Percentiles rank a stretch among this genome's conserved stretches.
These are phyloP conservation scores for Galerina sulciceps DNA, from an alignment of 768 basidiomycete species.

Conservation along the genomic window DNA sequence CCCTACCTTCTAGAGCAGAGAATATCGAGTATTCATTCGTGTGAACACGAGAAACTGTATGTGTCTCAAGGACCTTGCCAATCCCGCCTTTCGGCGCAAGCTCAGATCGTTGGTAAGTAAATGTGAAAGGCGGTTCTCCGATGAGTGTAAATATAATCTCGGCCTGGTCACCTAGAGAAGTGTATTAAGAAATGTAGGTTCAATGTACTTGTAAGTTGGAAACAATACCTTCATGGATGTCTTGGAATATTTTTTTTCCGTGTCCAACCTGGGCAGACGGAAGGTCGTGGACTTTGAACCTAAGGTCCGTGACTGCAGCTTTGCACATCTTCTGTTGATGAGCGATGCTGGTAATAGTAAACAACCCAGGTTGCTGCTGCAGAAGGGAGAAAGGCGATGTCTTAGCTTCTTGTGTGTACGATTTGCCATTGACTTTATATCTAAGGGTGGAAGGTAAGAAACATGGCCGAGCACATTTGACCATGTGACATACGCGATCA, in stretches of 20 bases:
- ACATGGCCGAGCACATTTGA: neutral
- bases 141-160: constrained; percentile 90
- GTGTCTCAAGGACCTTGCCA: constrained; percentile 86
- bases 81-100: constrained; percentile 68
- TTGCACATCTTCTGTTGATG: constrained; percentile 94
- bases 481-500: constrained; percentile 62
- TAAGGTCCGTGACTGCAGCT: constrained; percentile 75
- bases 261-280: constrained; percentile 90
- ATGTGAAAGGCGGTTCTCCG: constrained; percentile 95
- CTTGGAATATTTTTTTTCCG: constrained; percentile 80
- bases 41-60: constrained; percentile 82
- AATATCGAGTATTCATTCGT: constrained; percentile 86
- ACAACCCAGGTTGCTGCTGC: constrained; percentile 82
- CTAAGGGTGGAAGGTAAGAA: constrained; percentile 38
- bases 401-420: constrained; percentile 73
- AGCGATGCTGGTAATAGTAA: constrained; percentile 85
- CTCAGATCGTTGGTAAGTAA: constrained; percentile 91
- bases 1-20: constrained; percentile 85
- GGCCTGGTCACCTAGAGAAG: constrained; percentile 78
- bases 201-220: neutral
- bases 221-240: constrained; percentile 83
- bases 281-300: constrained; percentile 75
- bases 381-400: constrained; percentile 84
- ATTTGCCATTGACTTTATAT: constrained; percentile 80
- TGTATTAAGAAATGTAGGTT: neutral